Base-by-base conservation (phyloP, 1,284 basidiomycete genomes). In the Moniliella sp. region DNA sequence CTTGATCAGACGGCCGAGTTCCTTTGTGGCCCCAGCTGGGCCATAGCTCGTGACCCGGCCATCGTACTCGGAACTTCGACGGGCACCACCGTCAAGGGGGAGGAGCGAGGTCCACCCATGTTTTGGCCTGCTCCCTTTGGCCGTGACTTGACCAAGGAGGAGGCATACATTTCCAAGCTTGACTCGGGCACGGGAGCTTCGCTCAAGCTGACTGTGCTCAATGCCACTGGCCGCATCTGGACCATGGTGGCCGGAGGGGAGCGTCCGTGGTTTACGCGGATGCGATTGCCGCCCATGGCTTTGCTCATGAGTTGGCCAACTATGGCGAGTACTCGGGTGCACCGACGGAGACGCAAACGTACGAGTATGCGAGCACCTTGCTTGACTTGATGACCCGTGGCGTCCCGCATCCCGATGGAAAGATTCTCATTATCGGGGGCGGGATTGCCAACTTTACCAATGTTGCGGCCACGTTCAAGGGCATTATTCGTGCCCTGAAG, bases 381-480 rank as follows among this genome's bases (percentile, higher is more conserved):
- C 67, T 97, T 52, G 86, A 94, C 65, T 69, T 97, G 44, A 84
- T 97, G 66, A 93, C 83, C 34, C 83, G 88, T 14, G 56, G 53
- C 32, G 47, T 48, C 25, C 45, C 49, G 40, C 47, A 55, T 46
- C 36, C 45, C 8, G 27, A 57, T 32, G 88, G 88, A 67, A 97
- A 97, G 69, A 74, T 97, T 59, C 78, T 97, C 64, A 93, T 97
- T 71, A 93, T 97, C 47, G 91, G 88, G 65, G 91, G 91, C 68
- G 88, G 88, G 67, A 93, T 94, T 48, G 88, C 88, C 68, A 97
- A 97, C 75, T 97, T 97, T 67, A 94, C 86, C 62, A 94, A 97
- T 63, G 86, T 97, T 50, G 88, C 88, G 25, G 78, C 88, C 11
- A 97, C 88, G 43, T 97, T 97, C 77, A 94, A 94, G 72, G 88